Percentiles rank a stretch among this genome's conserved stretches.
These are phyloP conservation scores for Saccharomyces jurei DNA, from an alignment of 805 yeast species.

Conservation along the genomic window DNA sequence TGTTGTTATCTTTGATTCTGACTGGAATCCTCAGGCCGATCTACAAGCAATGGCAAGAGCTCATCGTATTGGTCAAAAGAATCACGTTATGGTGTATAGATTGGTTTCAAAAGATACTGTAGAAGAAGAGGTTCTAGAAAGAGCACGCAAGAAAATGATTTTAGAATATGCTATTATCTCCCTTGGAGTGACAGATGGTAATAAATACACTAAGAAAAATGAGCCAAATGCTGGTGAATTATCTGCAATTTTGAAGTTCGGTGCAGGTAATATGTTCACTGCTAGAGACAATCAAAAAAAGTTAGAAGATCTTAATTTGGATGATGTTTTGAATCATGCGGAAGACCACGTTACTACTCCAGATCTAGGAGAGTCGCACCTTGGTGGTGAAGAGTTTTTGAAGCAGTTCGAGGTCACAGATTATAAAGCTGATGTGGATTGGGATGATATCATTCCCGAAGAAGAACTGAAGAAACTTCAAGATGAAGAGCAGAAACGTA, in stretches of 20 bases:
- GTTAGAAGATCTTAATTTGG: conserved; percentile 88
- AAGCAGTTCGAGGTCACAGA: conserved; percentile 97
- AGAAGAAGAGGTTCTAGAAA: conserved; percentile 92
- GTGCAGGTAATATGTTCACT: conserved; percentile 97
- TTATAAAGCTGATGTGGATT: conserved; percentile 93
- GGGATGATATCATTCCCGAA: conserved; percentile 98
- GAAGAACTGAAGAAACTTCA: conserved; percentile 83
- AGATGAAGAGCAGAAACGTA: conserved; percentile 79
- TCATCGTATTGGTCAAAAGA: conserved; percentile 98
- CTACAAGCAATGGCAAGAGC: conserved; percentile 99
- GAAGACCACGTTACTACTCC: conserved; percentile 96
- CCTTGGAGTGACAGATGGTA: conserved; percentile 80
- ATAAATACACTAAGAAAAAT: conserved; percentile 40
- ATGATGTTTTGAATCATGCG: conserved; percentile 92
- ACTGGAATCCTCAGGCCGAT: conserved; percentile 99
- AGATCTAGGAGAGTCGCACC: conserved; percentile 91
- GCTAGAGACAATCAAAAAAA: conserved; percentile 93
- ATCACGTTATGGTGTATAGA: conserved; percentile 94
- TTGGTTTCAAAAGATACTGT: conserved; percentile 97
- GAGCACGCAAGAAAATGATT: conserved; percentile 97
- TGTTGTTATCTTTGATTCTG: conserved; percentile 93
- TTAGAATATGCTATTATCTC: conserved; percentile 96
- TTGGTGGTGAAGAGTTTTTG: conserved; percentile 96
- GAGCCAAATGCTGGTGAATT: conserved; percentile 83
- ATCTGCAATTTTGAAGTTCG: conserved; percentile 89